A percentile compares a stretch with the other conserved stretches of the same genome.
phyloP scores from a whole-genome alignment of 2,329 filamentous ascomycete species.

The Penicillium sp. region DNA sequence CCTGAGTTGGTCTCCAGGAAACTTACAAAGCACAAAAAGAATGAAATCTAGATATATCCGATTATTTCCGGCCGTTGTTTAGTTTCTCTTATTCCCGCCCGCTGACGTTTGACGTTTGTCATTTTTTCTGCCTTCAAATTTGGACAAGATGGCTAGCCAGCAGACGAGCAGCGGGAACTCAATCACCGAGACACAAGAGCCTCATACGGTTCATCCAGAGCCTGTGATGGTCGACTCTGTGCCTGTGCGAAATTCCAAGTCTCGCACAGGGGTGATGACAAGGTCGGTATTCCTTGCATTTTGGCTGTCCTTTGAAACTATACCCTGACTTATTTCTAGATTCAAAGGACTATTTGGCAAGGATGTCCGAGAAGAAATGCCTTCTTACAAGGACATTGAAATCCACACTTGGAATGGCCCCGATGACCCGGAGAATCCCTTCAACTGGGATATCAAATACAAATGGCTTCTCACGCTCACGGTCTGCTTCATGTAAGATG shows the following conservation, averaged over 20 bases:
- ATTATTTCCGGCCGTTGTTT: background rate
- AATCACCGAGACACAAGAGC: background rate
- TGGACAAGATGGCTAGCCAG: conserved; percentile 1
- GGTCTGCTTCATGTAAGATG: conserved; percentile 43
- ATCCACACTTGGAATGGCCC: conserved; percentile 34
- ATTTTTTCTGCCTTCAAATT: background rate
- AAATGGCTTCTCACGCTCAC: conserved; percentile 49
- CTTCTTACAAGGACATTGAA: conserved; percentile 17
- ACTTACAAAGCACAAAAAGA: background rate
- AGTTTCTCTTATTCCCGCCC: background rate
- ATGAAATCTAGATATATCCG: background rate
- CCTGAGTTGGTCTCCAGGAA: background rate
- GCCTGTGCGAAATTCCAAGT: background rate
- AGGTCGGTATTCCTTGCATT: background rate
- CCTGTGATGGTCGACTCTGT: background rate
- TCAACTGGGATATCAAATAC: conserved; percentile 45
- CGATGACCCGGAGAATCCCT: conserved; percentile 31
- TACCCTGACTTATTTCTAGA: background rate
- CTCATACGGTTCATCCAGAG: background rate
- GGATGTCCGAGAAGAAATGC: background rate
- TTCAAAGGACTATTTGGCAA: background rate
- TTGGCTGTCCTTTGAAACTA: background rate
- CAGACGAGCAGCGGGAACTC: background rate
- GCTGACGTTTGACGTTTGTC: background rate
- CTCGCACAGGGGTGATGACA: background rate